Evolutionary conservation across 805 yeast genomes (phyloP).

Genomic region (Metschnikowia kofuensis): DNA sequence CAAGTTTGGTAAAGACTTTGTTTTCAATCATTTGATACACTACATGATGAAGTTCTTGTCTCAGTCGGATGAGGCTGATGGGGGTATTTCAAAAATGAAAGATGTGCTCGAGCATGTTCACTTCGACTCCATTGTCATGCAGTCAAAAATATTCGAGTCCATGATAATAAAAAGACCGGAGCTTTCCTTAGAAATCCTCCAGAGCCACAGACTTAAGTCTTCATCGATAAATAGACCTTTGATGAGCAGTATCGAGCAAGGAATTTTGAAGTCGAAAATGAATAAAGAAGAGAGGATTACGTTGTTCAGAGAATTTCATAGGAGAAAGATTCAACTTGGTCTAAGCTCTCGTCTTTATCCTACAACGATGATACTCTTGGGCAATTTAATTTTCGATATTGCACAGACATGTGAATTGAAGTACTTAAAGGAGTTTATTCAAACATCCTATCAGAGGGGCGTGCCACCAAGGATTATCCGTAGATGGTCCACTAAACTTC

Average conservation of each 20-base stretch:
- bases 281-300: conserved; percentile 18
- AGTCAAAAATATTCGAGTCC: conserved; percentile 21
- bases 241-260: conserved; percentile 25
- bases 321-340: conserved; percentile 17
- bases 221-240: conserved; percentile 18
- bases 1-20: conserved; percentile 17
- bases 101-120: conserved; percentile 18
- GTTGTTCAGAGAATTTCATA: conserved; percentile 19
- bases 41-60: conserved; percentile 22
- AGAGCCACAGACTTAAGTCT: conserved; percentile 20
- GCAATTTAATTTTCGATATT: conserved; percentile 11
- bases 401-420: conserved; percentile 12
- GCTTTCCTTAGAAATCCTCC: conserved; percentile 25
- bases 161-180: conserved; percentile 29
- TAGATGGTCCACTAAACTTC: conserved; percentile 3
- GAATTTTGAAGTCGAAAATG: conserved; percentile 24
- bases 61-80: conserved; percentile 7
- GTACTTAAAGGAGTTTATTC: conserved; percentile 14
- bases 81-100: conserved; percentile 20
- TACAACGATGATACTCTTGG: conserved; percentile 12
- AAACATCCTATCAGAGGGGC: conserved; percentile 7
- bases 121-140: conserved; percentile 13
- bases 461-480: conserved; percentile 7
- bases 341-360: conserved; percentile 16
- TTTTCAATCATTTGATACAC: conserved; percentile 18